Evolutionary conservation across 2,329 filamentous ascomycete genomes (phyloP), one percentile per base, ranked within the genome.

Genomic region (Nannizzia gypsea): DNA sequence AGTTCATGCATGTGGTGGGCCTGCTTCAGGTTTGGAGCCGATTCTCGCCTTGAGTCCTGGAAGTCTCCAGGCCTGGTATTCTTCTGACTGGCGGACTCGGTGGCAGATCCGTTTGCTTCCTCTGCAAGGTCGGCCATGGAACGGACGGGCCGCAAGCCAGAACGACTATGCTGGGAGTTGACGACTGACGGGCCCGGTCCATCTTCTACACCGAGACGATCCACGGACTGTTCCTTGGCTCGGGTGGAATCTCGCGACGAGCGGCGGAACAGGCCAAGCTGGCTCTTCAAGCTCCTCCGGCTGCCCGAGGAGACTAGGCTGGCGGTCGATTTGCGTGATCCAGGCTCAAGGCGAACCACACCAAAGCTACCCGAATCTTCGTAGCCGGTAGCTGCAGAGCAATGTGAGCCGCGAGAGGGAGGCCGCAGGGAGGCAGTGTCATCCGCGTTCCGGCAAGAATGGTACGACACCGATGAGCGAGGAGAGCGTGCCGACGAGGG

Each of bases 401-500:
- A 67, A 60, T 70, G 69, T 0, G 73, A 76, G n/a, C 71, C 70
- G 59, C 66, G 70, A 20, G 73, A 76, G 2, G 66, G 64, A 3
- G 72, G 70, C 46, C 73, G 68, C 28, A 66, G 59, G 5, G 67
- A 63, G 9, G 66, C 68, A 9, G 67, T 42, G 73, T 66, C 81
- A 76, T 58, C 75, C 77, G 62, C 74, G 76, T 63, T 85, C 80
- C 11, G 75, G 73, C 0, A 74, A 72, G 15, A 77, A 62, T 77
- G 24, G 64, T 68, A 24, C 64, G 61, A 1, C 83, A 81, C 20
- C 85, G 89, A 61, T 0, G 85, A 82, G n/a, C 86, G 90, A 57
- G 88, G 74, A 17, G 84, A 75, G 26, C 88, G 90, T 67, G 85
- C 83, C 59, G 88, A 88, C 57, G 87, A 89, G 0, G 88, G 88